phyloP scores from a whole-genome alignment of 2,329 filamentous ascomycete species.

The Xylariaceae sp. region DNA sequence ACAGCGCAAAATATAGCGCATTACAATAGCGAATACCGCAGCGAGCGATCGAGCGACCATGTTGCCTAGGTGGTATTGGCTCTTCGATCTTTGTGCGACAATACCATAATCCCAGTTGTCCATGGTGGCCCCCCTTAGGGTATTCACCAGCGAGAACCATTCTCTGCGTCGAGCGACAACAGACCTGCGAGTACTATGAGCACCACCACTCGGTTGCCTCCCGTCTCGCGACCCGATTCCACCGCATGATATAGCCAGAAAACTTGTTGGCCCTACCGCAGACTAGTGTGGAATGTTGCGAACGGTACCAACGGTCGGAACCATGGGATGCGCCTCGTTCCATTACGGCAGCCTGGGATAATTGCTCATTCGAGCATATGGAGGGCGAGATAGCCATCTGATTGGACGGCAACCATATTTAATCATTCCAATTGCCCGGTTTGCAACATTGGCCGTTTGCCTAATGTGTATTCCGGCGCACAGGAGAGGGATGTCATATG shows the following conservation, averaged over 20 bases:
- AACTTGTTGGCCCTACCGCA: background rate
- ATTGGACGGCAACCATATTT: slow-evolving; percentile 12
- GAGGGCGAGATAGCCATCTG: background rate
- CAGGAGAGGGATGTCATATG: slow-evolving; percentile 7
- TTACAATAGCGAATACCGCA: slow-evolving; percentile 4
- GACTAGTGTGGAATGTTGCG: background rate
- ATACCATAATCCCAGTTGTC: slow-evolving; percentile 3
- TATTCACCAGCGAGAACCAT: no score
- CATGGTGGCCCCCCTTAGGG: no score
- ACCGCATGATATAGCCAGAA: background rate
- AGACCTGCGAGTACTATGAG: background rate
- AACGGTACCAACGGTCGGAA: background rate
- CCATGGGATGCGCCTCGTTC: slow-evolving; percentile 2
- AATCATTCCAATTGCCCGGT: slow-evolving; percentile 11
- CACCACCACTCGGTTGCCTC: background rate
- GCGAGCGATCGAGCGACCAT: slow-evolving; percentile 7
- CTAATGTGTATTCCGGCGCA: slow-evolving; percentile 13
- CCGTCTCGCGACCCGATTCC: background rate
- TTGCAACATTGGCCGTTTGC: slow-evolving; percentile 11
- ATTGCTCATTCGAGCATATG: slow-evolving; percentile 9
- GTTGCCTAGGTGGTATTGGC: slow-evolving; percentile 10
- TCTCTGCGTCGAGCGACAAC: no score
- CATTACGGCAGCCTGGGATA: slow-evolving; percentile 1
- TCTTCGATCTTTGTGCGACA: slow-evolving; percentile 13
- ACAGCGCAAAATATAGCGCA: slow-evolving; percentile 20